Conservation (phyloP, 805 yeast species). For the Candida verbasci region DNA sequence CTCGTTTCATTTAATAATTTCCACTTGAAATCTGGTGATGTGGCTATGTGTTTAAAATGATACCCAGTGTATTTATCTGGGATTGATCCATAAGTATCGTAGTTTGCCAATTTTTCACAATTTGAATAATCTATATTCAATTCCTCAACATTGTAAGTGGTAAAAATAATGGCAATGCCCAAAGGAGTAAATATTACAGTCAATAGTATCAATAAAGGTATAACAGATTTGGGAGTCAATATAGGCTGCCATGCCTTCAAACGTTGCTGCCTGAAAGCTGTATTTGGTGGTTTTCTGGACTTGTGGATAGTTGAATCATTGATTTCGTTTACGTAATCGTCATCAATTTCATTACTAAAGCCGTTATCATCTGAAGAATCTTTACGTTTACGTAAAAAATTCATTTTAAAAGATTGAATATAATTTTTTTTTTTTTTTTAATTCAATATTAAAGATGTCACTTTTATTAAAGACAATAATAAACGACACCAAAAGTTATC, state of each 20-base stretch:
- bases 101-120: constrained; percentile 53
- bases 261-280: constrained; percentile 76
- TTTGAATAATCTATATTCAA: constrained; percentile 69
- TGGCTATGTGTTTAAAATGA: constrained; percentile 53
- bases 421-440: too few relatives aligned
- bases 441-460: too few relatives aligned
- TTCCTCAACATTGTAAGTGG: constrained; percentile 77
- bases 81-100: constrained; percentile 40
- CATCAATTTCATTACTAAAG: constrained; percentile 10
- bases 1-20: constrained; percentile 33
- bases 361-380: constrained; percentile 18
- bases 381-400: constrained; percentile 32
- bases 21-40: constrained; percentile 61
- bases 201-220: constrained; percentile 72
- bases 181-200: constrained; percentile 85
- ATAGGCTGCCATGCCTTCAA: constrained; percentile 80
- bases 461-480: not conserved
- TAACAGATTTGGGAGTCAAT: constrained; percentile 83
- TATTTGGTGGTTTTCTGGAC: constrained; percentile 48
- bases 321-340: not conserved
- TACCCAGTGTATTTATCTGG: constrained; percentile 55
- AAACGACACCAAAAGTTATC: too few relatives aligned
- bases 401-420: constrained; percentile 16
- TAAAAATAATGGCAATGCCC: constrained; percentile 77
- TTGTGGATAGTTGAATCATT: constrained; percentile 15